Evolutionary conservation across 768 basidiomycete genomes (phyloP).

Genomic region (Suillus subalutaceus): DNA sequence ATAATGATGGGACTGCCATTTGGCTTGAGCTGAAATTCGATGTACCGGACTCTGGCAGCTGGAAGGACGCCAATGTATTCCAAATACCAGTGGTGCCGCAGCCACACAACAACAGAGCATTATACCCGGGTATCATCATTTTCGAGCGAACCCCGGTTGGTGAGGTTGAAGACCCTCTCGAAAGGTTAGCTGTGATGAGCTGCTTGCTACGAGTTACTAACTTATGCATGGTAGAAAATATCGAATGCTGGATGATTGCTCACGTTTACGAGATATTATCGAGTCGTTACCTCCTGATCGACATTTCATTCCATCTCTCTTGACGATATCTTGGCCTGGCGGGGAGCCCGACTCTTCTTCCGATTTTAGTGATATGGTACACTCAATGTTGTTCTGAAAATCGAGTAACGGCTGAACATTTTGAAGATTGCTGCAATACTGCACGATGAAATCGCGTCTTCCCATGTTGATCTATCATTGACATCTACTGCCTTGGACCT

Average conservation of each 20-base stretch:
- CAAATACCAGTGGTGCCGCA: constrained; percentile 52
- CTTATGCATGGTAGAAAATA: constrained; percentile 53
- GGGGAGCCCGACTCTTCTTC: constrained; percentile 39
- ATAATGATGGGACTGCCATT: constrained; percentile 74
- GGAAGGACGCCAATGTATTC: constrained; percentile 62
- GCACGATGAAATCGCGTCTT: constrained; percentile 43
- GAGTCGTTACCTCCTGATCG: constrained; percentile 53
- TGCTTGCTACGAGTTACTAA: constrained; percentile 8
- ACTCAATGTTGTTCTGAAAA: constrained; percentile 18
- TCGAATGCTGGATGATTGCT: constrained; percentile 70
- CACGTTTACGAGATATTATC: constrained; percentile 67
- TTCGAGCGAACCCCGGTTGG: constrained; percentile 75
- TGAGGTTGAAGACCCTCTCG: constrained; percentile 64
- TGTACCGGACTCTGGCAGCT: constrained; percentile 63
- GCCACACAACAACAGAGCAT: constrained; percentile 19
- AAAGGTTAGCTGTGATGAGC: constrained; percentile 49
- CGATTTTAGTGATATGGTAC: constrained; percentile 67
- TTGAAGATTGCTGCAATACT: constrained; percentile 53
- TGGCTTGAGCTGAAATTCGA: constrained; percentile 82
- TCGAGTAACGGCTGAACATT: constrained; percentile 11
- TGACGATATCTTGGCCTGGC: constrained; percentile 65
- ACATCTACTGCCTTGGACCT: constrained; percentile 56
- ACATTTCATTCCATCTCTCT: constrained; percentile 63
- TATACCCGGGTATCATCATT: constrained; percentile 68
- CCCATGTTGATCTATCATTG: constrained; percentile 49